Evolutionary conservation across 257 asterid genomes (phyloP), one percentile per base, ranked within the genome.

Genomic region (Rhazya stricta): DNA sequence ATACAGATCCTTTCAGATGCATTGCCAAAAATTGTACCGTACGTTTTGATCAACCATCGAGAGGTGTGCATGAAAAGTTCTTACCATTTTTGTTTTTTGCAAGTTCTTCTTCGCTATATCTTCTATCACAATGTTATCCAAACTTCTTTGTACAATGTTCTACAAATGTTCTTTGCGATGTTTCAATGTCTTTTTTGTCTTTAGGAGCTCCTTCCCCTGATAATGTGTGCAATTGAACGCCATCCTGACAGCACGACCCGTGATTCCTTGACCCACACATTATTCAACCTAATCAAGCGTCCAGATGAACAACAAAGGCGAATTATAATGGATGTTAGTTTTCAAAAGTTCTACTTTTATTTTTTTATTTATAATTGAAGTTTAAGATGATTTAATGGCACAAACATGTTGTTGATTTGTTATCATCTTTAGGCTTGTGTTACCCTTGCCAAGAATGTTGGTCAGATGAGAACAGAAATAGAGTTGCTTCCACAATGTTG

Each of bases 401-500:
- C 21, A 74, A 69, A 67, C 82, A 48, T 27, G 69, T 74, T 77
- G 75, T 73, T 71, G 30, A 61, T 61, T 75, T 82, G 46, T 72
- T 75, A 25, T 79, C 69, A 37, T 78, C 48, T 76, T 80, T 86
- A 95, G 99, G 99, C 99, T 77, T 92, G 99, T 80, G 99, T 95
- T 71, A 84, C 91, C 67, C 98, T 95, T 71, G 94, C 98, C 54
- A 89, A 90, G 86, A 92, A 88, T 87, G 97, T 95, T 3, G 97
- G 99, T 77, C 93, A 91, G 83, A 86, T 95, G 88, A 86, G 99
- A 83, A 92, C 98, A 53, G 98, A 95, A 88, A 92, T 90, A 81
- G 99, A 95, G 87, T 81, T 95, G 88, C 91, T 95, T 83, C 98
- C 99, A 69, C 99, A 92, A 82, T 95, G 99, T 76, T 95, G 99